Base-by-base conservation (phyloP, 768 basidiomycete species). In the Trametes cinnabarina region DNA sequence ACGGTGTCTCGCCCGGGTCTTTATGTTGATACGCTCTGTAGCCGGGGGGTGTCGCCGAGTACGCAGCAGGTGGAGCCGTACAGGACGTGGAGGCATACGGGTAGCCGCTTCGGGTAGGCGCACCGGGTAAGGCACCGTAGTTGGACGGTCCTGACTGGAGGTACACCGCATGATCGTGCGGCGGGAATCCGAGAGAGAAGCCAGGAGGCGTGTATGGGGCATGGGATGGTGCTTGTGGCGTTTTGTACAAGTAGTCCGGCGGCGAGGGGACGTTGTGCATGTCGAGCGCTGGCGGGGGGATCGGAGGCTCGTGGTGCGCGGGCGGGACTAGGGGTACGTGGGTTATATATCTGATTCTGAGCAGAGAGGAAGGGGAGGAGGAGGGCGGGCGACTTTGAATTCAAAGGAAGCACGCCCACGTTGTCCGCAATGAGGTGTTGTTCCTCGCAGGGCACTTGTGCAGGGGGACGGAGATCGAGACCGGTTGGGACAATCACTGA, bases 111-210 rank as follows among this genome's bases (percentile, higher is more conserved):
- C 46, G 56, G 32, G 56, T 23, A 61, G 49, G 26, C 43, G 47
- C 47, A 22, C 50, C 42, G 19, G 47, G 26, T 15, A 60, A 51
- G 51, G 65, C 62, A 62, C 60, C 61, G 65, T 60, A 46, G 65
- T 26, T 42, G 55, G 57, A 32, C 42, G 65, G 61, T 9, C 55
- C 56, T 41, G 57, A 41, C 28, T 40, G 57, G 32, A 43, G 25
- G 59, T 47, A 55, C 22, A 39, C 28, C 54, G 46, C 51, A 53
- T 64, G 63, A 51, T 54, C 58, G 39, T 50, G 34, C 28, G 60
- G 30, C 40, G 67, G 37, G 52, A 62, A 68, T 68, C 67, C 60
- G 25, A 47, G 40, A n/a, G 60, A 63, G 67, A 68, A 68, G 64
- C 35, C 19, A 20, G 43, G 28, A 42, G 32, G 60, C 44, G 60